Percentiles rank a stretch among this genome's conserved stretches.
Evolutionary conservation across 345 rosid species (phyloP).

Genomic region (Turnera subulata): DNA sequence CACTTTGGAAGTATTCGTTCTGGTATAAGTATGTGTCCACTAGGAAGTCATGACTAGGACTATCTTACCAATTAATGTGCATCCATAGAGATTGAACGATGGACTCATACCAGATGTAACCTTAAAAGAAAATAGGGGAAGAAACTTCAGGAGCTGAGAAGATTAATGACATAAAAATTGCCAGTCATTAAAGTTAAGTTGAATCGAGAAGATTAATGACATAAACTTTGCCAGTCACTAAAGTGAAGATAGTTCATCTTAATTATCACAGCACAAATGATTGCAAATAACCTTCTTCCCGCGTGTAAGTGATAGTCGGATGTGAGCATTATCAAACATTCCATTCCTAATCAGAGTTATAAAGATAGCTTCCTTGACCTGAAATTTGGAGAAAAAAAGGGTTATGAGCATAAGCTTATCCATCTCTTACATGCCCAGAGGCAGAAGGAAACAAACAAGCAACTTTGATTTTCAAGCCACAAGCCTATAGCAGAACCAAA

Average conservation of each 20-base stretch:
- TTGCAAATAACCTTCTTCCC: conserved; percentile 70
- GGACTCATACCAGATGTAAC: conserved; percentile 98
- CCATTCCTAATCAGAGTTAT: conserved; percentile 71
- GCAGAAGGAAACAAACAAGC: neutral
- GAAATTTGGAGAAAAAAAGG: conserved; percentile 7
- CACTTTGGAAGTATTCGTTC: no score
- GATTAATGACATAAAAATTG: no score
- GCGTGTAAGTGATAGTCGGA: conserved; percentile 77
- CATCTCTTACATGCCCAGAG: conserved; percentile 1
- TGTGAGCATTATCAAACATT: conserved; percentile 83
- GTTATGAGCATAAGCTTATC: conserved; percentile 8
- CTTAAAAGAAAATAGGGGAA: conserved; percentile 29
- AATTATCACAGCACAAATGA: conserved; percentile 3
- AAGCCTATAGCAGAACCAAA: neutral
- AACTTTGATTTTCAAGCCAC: neutral
- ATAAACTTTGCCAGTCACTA: no score
- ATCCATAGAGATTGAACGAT: conserved; percentile 76
- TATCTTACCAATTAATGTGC: conserved; percentile 80
- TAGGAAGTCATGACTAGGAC: no score
- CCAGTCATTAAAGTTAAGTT: no score
- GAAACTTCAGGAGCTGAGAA: no score
- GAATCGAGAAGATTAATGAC: no score
- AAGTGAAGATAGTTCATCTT: no score
- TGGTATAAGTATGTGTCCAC: no score
- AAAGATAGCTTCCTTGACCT: conserved; percentile 86